Evolutionary conservation across 345 rosid genomes (phyloP), one percentile per base, ranked within the genome.

Genomic region (Leavenworthia alabamica): DNA sequence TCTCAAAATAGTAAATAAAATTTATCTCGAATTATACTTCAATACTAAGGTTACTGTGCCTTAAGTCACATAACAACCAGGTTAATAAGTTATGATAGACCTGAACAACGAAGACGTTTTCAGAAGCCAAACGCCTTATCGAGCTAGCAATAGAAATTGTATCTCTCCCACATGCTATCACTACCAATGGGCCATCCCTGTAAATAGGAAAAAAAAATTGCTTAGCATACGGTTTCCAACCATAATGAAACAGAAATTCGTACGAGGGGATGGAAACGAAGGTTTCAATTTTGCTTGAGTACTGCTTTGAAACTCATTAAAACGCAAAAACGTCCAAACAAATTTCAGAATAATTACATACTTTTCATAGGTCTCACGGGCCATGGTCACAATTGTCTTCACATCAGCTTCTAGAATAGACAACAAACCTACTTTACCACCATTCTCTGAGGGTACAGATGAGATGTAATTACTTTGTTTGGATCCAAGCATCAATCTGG

Each of bases 111-210:
- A 93, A 93, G 59, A 87, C 95, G 26, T 82, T 84, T 52, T 89
- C 86, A 29, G 94, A 81, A 43, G 99, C 99, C 48, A 85, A 68
- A 41, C 84, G 82, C 68, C 81, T 87, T 74, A 93, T 87, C 46
- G 96, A 93, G 80, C 95, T 89, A 64, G 96, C 86, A 66, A 78
- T 60, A 64, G 97, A 87, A 70, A 84, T 68, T 27, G 99, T 89
- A 73, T 93, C 99, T 79, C 97, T 82, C 42, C 99, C 97, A 47
- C 90, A 85, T 50, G 99, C 99, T 68, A 89, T 80, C 28, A 93
- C 95, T 76, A 93, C 73, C 52, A 89, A 62, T 28, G 99, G 99
- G 53, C 99, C 99, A 68, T 89, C 95, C 89, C 97, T 89, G 80
- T 36, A 62, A 72, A 44, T 44, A 28, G 16, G 7, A 24, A 50